Evolutionary conservation across 2,329 filamentous ascomycete species (phyloP).

Genomic region (Aspergillus caelatus): DNA sequence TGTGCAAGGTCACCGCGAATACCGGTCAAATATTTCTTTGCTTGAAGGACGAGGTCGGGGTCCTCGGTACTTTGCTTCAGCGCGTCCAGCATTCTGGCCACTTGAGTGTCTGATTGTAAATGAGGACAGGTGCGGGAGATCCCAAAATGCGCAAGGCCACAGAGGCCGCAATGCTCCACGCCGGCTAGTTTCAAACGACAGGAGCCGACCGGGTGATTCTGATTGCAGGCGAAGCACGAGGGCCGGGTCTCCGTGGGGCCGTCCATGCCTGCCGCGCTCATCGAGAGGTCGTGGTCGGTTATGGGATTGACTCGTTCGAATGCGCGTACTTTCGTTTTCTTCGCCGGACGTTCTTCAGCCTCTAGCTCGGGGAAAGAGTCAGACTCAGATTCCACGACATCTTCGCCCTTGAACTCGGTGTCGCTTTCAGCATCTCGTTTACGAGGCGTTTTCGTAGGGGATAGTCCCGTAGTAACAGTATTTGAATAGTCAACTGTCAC

Average conservation of each 20-base stretch:
- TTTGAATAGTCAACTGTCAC: constrained; percentile 48
- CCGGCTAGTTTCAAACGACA: constrained; percentile 64
- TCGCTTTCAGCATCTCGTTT: constrained; percentile 30
- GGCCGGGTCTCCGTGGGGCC: constrained; percentile 18
- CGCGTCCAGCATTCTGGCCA: constrained; percentile 65
- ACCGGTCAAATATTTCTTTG: constrained; percentile 59
- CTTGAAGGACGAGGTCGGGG: constrained; percentile 54
- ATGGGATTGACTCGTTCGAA: constrained; percentile 42
- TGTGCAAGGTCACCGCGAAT: constrained; percentile 60
- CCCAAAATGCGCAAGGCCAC: constrained; percentile 65
- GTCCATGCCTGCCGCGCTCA: constrained; percentile 18
- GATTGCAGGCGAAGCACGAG: constrained; percentile 58
- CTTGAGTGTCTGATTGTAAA: constrained; percentile 63
- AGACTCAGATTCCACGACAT: constrained; percentile 29
- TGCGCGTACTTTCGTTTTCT: constrained; percentile 32
- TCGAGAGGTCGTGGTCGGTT: constrained; percentile 1
- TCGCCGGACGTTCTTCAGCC: constrained; percentile 27
- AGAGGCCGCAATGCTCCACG: constrained; percentile 65
- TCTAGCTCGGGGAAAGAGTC: constrained; percentile 25
- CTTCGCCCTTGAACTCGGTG: constrained; percentile 34
- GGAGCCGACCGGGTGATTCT: constrained; percentile 57
- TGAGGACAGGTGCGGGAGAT: constrained; percentile 61
- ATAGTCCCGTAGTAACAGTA: constrained; percentile 18
- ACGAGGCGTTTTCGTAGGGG: constrained; percentile 26
- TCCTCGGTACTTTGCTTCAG: constrained; percentile 63